Conservation (phyloP, 768 basidiomycete species). For the Auriscalpium orientale region DNA sequence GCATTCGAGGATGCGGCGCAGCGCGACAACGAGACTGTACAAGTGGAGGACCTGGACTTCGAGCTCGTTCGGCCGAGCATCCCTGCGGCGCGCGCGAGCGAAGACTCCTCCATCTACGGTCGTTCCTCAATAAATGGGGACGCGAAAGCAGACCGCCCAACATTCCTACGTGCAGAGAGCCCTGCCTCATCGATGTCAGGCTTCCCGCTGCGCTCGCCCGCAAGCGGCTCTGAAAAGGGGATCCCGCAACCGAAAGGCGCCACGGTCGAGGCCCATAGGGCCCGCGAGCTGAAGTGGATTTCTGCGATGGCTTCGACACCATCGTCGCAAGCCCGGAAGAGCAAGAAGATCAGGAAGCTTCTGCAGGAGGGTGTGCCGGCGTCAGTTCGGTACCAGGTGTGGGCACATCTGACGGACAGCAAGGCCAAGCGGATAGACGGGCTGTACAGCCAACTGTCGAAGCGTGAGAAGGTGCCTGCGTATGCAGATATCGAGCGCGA, state of each 20-base stretch:
- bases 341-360: conserved; percentile 70
- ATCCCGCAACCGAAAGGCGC: background rate
- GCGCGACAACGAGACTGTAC: conserved; percentile 41
- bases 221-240: conserved; percentile 6
- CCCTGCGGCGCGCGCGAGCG: conserved; percentile 38
- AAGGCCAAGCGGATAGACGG: conserved; percentile 62
- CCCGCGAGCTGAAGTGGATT: conserved; percentile 76
- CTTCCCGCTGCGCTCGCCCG: conserved; percentile 8
- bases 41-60: conserved; percentile 78
- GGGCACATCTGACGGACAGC: conserved; percentile 74
- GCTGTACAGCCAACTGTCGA: conserved; percentile 57
- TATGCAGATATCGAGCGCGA: conserved; percentile 54
- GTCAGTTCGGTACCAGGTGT: conserved; percentile 77
- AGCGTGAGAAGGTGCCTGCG: conserved; percentile 43
- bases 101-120: conserved; percentile 36
- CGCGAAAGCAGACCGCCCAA: conserved; percentile 7
- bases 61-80: conserved; percentile 65
- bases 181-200: conserved; percentile 20
- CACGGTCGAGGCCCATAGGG: conserved; percentile 52
- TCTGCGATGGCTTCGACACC: conserved; percentile 46
- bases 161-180: conserved; percentile 23
- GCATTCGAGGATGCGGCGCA: conserved; percentile 22
- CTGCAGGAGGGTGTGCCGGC: conserved; percentile 73
- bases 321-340: conserved; percentile 62
- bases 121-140: background rate